A percentile compares a stretch with the other conserved stretches of the same genome.
Evolutionary conservation across 495 filamentous ascomycete species (phyloP).

Genomic region (Hypoxylon cercidicola): DNA sequence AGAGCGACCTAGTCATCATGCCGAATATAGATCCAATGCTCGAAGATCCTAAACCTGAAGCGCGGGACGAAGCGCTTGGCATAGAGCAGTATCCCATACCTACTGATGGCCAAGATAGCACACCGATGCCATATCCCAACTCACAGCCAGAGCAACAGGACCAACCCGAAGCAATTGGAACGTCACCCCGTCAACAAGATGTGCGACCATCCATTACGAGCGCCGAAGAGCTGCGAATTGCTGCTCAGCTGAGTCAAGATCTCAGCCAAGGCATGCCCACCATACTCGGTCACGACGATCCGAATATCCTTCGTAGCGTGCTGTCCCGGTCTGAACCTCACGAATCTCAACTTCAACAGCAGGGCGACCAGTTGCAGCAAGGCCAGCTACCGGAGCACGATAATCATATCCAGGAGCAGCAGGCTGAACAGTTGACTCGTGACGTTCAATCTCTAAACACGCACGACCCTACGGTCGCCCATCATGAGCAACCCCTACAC

Average conservation of each 20-base stretch:
- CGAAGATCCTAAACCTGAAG: conserved; percentile 35
- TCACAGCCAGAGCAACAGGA: conserved; percentile 26
- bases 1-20: conserved; percentile 36
- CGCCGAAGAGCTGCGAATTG: conserved; percentile 61
- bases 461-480: conserved; percentile 17
- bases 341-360: conserved; percentile 33
- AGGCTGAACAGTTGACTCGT: conserved; percentile 29
- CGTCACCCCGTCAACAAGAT: conserved; percentile 46
- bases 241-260: conserved; percentile 62
- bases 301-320: conserved; percentile 35
- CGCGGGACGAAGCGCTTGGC: conserved; percentile 33
- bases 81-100: conserved; percentile 37
- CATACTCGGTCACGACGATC: conserved; percentile 36
- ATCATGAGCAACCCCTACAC: conserved; percentile 16
- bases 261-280: conserved; percentile 46
- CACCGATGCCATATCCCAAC: conserved; percentile 18
- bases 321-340: conserved; percentile 31
- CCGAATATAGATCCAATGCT: conserved; percentile 44
- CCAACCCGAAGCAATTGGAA: conserved; percentile 41
- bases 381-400: conserved; percentile 37
- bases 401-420: conserved; percentile 38
- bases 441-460: conserved; percentile 29
- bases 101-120: conserved; percentile 31
- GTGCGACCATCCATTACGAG: conserved; percentile 48
- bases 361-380: conserved; percentile 28